Base-by-base conservation (phyloP, 495 filamentous ascomycete genomes). In the Xylaria telfairii region DNA sequence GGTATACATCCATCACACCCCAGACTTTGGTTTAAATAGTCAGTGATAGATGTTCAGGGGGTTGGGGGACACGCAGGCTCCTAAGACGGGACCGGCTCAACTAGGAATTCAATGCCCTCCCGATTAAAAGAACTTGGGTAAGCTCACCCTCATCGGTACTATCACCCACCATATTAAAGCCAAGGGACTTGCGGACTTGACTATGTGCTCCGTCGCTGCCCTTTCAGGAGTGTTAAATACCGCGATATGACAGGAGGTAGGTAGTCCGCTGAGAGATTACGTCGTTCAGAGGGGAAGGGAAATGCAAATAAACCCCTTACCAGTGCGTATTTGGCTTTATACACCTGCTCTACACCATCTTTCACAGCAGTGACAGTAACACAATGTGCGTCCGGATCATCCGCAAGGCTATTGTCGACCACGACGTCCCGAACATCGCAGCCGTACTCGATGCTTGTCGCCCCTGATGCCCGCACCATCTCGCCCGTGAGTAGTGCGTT, bases 1-100 rank as follows among this genome's bases (percentile, higher is more conserved):
- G 90, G 41, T 91, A 87, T 70, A 93, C 85, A 70, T 97, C 94
- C 89, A 96, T 91, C 17, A 96, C 93, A 70, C 94, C 93, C 85
- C 85, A 84, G 47, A 83, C 77, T 69, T 69, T 4, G 28, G n/a
- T 42, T 4, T 34, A 24, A 59, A 32, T 17, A n/a, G 46, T 62
- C 9, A 60, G 46, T 34, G 6, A 37, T 37, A 47, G 19, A 4
- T 24, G 5, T 34, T 15, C 5, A 61, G 15, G 12, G 42, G 13
- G 8, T 32, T n/a, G 17, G 44, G 47, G 1, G 17, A 26, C 13
- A 24, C 0, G 30, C 41, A 26, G 56, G 34, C 37, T 13, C 34
- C n/a, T 7, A 57, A 7, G 4, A 15, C 59, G 12, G 8, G 0
- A 46, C 28, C 21, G 41, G 56, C 41, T 6, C 12, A 19, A 12